A percentile compares a stretch with the other conserved stretches of the same genome.
Conservation (phyloP, 1,284 basidiomycete genomes). For the Apiotrichum sp. region DNA sequence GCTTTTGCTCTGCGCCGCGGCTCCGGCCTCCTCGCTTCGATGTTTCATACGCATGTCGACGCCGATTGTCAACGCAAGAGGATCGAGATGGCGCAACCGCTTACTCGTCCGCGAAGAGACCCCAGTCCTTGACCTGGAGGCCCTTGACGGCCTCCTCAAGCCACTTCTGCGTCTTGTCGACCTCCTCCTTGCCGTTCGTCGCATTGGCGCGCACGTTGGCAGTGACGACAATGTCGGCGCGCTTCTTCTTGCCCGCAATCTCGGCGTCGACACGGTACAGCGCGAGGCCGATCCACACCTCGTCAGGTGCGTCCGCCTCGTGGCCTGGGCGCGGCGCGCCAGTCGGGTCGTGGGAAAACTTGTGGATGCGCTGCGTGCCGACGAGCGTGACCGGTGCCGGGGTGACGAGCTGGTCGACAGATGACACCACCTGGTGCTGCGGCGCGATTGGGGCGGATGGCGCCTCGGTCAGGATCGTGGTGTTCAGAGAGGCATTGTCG, state of each 20-base stretch:
- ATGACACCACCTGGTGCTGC: slow-evolving; percentile 1
- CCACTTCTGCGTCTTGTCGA: slow-evolving; percentile 59
- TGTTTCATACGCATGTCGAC: no score
- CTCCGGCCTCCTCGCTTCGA: no score
- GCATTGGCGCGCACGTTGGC: slow-evolving; percentile 59
- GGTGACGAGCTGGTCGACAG: slow-evolving; percentile 30
- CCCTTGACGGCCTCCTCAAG: slow-evolving; percentile 59
- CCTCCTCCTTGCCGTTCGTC: slow-evolving; percentile 57
- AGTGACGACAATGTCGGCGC: slow-evolving; percentile 70
- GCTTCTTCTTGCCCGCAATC: slow-evolving; percentile 50
- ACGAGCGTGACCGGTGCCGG: slow-evolving; percentile 54
- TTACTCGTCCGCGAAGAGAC: slow-evolving; percentile 56
- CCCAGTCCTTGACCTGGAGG: slow-evolving; percentile 64
- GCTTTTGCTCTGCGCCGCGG: no score
- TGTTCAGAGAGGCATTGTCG: slow-evolving; percentile 70
- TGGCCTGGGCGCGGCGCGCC: slow-evolving; percentile 44
- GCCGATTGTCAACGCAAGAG: no score
- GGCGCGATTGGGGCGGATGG: slow-evolving; percentile 19
- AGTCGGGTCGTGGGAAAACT: slow-evolving; percentile 54
- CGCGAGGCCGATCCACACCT: slow-evolving; percentile 68
- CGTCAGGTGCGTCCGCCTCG: slow-evolving; percentile 51
- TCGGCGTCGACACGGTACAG: slow-evolving; percentile 57
- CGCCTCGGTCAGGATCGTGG: slow-evolving; percentile 46
- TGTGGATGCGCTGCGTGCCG: slow-evolving; percentile 66
- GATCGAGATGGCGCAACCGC: no score